phyloP scores from a whole-genome alignment of 2,329 filamentous ascomycete species.

The Ophiocordyceps camponoti-floridani region DNA sequence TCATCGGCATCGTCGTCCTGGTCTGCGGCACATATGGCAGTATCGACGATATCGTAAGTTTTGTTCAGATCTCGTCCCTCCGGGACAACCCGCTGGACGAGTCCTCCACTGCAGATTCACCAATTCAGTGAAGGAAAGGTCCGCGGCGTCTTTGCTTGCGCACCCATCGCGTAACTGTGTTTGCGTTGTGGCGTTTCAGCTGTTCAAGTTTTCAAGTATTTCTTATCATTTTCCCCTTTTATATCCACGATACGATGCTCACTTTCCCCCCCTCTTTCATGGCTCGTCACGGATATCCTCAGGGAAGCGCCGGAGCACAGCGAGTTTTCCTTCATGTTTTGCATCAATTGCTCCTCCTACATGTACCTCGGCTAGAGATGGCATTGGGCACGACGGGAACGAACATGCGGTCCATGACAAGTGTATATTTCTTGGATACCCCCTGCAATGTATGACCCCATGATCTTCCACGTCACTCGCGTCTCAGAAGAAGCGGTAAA shows the following conservation, averaged over 20 bases:
- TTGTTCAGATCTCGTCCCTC: neutral
- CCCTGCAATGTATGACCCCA: neutral
- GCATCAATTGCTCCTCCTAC: neutral
- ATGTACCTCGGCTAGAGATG: neutral
- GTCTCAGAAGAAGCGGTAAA: neutral
- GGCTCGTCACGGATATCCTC: too few species aligned
- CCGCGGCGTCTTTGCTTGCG: slow-evolving; percentile 5
- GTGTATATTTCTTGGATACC: neutral
- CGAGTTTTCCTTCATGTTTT: neutral
- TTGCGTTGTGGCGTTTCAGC: neutral
- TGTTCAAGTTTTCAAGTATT: neutral
- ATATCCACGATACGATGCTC: neutral
- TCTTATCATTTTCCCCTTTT: neutral
- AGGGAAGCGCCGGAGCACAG: neutral
- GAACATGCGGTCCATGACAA: neutral
- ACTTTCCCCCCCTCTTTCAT: neutral
- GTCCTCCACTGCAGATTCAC: slow-evolving; percentile 1
- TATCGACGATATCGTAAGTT: slow-evolving; percentile 10
- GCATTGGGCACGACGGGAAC: neutral
- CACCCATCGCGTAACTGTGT: slow-evolving; percentile 2
- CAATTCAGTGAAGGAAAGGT: slow-evolving; percentile 3
- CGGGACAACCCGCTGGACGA: neutral
- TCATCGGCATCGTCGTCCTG: slow-evolving; percentile 9
- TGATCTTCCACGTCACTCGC: neutral
- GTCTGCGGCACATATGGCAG: slow-evolving; percentile 10